These are phyloP conservation scores for Mortierella sp. DNA, from an alignment of 371 early-diverging fungal species.

Conservation along the genomic window DNA sequence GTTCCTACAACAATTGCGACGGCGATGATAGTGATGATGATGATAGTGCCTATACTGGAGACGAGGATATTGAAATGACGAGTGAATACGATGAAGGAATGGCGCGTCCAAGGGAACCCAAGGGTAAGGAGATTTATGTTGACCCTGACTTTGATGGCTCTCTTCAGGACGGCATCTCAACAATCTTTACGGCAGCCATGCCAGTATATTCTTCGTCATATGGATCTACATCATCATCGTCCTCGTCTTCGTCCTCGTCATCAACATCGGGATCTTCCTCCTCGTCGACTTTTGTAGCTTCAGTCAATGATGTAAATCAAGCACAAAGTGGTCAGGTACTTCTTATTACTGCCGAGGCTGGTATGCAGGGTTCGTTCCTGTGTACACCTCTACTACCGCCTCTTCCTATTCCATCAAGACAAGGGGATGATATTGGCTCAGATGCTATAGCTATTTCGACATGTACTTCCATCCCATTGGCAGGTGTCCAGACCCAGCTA, in stretches of 20 bases:
- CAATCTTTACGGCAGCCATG: not conserved
- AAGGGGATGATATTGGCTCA: not conserved
- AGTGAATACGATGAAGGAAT: not conserved
- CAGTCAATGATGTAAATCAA: not conserved
- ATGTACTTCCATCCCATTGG: not conserved
- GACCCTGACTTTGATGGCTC: slow-evolving; percentile 5
- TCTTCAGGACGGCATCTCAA: not conserved
- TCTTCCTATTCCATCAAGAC: slow-evolving; percentile 42
- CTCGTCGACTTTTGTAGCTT: slow-evolving; percentile 16
- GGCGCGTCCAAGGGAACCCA: slow-evolving; percentile 19
- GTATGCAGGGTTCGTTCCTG: slow-evolving; percentile 1
- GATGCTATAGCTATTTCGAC: not conserved
- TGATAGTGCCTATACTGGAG: not conserved
- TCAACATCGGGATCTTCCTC: slow-evolving; percentile 18
- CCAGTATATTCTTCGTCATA: slow-evolving; percentile 29
- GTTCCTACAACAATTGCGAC: not conserved
- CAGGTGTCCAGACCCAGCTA: not conserved
- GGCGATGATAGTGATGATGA: not conserved
- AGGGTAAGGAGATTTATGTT: slow-evolving; percentile 47
- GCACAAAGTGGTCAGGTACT: slow-evolving; percentile 7
- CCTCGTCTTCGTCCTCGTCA: slow-evolving; percentile 27
- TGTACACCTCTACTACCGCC: slow-evolving; percentile 32
- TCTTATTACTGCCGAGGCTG: slow-evolving; percentile 7
- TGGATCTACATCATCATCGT: slow-evolving; percentile 24
- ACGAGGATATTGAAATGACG: not conserved